Evolutionary conservation across 768 basidiomycete species (phyloP), one percentile per base, ranked within the genome.

Genomic region (Tulasnella sp.): DNA sequence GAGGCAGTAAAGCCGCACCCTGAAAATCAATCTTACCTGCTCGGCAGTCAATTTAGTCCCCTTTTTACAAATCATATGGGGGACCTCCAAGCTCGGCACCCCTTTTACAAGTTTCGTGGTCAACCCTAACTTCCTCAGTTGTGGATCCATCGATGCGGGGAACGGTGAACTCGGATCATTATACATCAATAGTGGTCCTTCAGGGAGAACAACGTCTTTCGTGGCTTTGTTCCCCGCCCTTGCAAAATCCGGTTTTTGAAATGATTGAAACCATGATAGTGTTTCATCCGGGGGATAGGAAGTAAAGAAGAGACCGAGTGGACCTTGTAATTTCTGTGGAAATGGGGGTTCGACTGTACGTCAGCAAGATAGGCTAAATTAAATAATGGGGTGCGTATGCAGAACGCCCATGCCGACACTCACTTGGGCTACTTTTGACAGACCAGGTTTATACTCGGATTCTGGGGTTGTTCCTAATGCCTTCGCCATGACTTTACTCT

Each of bases 71-170:
- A 99, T 68, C 47, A 75, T 74, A 63, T 96, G 90, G n/a, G 87
- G 72, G 40, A 68, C 73, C 48, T 76, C 74, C 40, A 98, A 68
- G 5, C 82, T 84, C 3, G 93, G 92, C 0, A 95, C 84, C 48
- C 95, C 95, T 59, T 76, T 78, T 52, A 82, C 77, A 73, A 99
- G 75, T 27, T 72, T 75, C 15, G 92, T 98, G 45, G 78, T 71
- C 28, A 99, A 68, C 6, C 95, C 95, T 31, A 98, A 75, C 64
- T 86, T 87, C 49, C 95, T 79, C 46, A 99, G 72, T 63, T 98
- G 93, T 19, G 92, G 91, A 56, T 99, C 95, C 69, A 98, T 90
- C 60, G 90, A 91, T 65, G 96, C 91, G 32, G 95, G 90, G 66
- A 98, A 92, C 2, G 88, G 83, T 58, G 91, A 82, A 33, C 83